Evolutionary conservation across 2,329 filamentous ascomycete species (phyloP).

Genomic region (Acephala macrosclerotiorum): DNA sequence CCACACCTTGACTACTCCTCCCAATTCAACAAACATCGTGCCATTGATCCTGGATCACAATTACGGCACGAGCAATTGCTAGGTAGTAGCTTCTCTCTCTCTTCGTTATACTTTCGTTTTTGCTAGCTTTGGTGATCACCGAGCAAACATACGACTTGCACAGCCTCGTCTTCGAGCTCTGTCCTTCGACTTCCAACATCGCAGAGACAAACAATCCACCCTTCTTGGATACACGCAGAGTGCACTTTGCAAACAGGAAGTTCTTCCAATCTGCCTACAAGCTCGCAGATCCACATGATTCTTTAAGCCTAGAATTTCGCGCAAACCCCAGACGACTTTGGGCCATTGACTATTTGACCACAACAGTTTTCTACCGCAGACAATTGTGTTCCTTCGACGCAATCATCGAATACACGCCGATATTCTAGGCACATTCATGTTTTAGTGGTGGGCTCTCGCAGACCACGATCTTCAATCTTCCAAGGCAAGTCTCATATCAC

Average conservation of each 20-base stretch:
- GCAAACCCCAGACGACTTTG: not conserved
- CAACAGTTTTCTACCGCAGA: too few species aligned
- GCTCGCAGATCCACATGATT: not conserved
- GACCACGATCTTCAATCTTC: too few species aligned
- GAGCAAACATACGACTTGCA: not conserved
- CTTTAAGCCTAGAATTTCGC: not conserved
- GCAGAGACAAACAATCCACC: not conserved
- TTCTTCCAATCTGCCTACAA: not conserved
- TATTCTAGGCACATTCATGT: too few species aligned
- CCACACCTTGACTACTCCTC: not conserved
- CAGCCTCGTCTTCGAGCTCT: slow-evolving; percentile 3
- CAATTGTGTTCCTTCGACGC: not conserved
- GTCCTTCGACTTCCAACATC: not conserved
- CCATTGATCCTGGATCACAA: not conserved
- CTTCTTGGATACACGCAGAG: not conserved
- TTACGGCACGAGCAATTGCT: not conserved
- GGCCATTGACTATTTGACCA: too few species aligned
- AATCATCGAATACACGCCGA: not conserved
- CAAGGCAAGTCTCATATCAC: too few species aligned
- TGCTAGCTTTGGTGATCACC: not conserved
- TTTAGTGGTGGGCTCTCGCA: too few species aligned
- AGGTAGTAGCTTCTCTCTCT: not conserved
- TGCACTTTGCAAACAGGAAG: not conserved
- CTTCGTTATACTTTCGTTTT: not conserved
- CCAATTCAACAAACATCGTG: not conserved